Base-by-base conservation (phyloP, 1,139 yeast species). In the Wickerhamomyces sp. region DNA sequence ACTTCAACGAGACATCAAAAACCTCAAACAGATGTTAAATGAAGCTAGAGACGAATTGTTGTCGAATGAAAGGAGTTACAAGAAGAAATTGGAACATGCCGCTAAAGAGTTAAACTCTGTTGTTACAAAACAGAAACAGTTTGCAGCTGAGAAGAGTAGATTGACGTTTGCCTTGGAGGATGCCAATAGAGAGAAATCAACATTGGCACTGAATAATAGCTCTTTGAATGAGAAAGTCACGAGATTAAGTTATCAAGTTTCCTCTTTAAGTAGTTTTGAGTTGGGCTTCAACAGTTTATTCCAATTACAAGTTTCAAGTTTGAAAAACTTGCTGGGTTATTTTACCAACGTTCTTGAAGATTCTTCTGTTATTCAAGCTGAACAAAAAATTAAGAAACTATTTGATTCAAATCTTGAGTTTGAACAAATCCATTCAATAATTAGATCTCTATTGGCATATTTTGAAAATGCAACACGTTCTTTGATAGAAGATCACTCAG, bases 381-480 rank as follows among this genome's bases (percentile, higher is more conserved):
- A 71, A 14, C 67, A 67, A 32, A 80, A 79, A 52, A 64, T 80
- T 30, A 72, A 72, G 7, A 68, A 67, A 42, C 60, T 81, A 42
- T 64, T 66, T 14, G 58, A 61, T 36, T 43, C 63, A 5, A 47
- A 57, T 7, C 47, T 60, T 29, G 61, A 72, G 42, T 55, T 69
- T 37, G 63, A 60, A 14, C 55, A 62, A 36, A 62, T 73, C 11
- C 67, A 69, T 45, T 75, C 77, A n/a, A 67, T 73, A 23, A 78
- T 79, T 43, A 75, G 75, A 42, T 72, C 83, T 0, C 66, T 82
- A 1, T 74, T 78, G 53, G 75, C 74, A 27, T 83, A 80, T 56
- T 78, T 79, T 52, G 74, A 77, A 14, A 66, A 81, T 43, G 89
- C 87, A 0, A 73, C 78, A 6, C 78, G 73, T 34, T 75, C 81